A percentile compares a stretch with the other conserved stretches of the same genome.
Conservation (phyloP, 352 stramenopile genomes). For the Pythium coloratum region DNA sequence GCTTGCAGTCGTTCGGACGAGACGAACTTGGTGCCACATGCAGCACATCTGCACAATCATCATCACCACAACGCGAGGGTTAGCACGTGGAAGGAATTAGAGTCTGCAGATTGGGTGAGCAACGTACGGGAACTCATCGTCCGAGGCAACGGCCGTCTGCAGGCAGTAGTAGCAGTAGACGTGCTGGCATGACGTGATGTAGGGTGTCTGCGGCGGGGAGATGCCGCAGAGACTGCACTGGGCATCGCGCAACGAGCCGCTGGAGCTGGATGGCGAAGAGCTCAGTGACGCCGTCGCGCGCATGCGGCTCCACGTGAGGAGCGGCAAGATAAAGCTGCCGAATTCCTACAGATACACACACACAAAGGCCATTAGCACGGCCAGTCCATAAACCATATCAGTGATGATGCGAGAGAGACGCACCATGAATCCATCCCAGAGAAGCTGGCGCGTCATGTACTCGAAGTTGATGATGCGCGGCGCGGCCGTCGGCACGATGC, state of each 20-base stretch:
- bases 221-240: slow-evolving; percentile 70
- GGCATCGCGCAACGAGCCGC: slow-evolving; percentile 12
- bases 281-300: slow-evolving; percentile 21
- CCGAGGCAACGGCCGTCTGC: slow-evolving; percentile 64
- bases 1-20: slow-evolving; percentile 54
- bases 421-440: slow-evolving; percentile 86
- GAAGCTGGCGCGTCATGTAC: slow-evolving; percentile 83
- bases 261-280: slow-evolving; percentile 10
- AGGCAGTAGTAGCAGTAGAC: slow-evolving; percentile 88
- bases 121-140: slow-evolving; percentile 74
- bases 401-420: neutral
- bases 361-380: neutral
- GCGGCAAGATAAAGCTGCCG: slow-evolving; percentile 69
- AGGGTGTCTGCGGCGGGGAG: slow-evolving; percentile 70
- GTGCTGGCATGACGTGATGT: slow-evolving; percentile 87
- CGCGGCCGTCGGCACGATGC: slow-evolving; percentile 46
- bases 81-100: neutral
- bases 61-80: neutral
- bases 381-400: neutral
- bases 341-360: slow-evolving; percentile 54
- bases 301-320: slow-evolving; percentile 66
- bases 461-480: slow-evolving; percentile 83
- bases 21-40: slow-evolving; percentile 67
- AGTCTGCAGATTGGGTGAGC: too few species aligned
- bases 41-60: slow-evolving; percentile 43